Base-by-base conservation (phyloP, 352 stramenopile genomes). In the Pelagophyceae sp. region DNA sequence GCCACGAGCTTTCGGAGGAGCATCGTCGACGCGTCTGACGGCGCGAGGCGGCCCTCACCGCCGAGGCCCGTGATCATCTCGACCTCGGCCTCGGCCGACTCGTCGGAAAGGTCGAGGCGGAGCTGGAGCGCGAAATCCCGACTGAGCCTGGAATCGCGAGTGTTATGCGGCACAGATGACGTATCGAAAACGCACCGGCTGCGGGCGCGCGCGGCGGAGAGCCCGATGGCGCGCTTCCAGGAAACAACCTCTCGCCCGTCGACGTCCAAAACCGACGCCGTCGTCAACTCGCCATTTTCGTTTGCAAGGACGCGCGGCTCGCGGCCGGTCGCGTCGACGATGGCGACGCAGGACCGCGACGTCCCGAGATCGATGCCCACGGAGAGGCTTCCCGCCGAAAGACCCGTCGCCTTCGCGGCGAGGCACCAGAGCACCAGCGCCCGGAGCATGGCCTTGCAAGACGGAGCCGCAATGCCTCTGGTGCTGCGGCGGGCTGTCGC, bases 341-440 rank as follows among this genome's bases (percentile, higher is more conserved):
- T 11, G 45, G 67, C 67, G 67, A 50, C 33, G 67, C 67, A 74
- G 67, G 17, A 38, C 2, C 1, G 29, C 35, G 35, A 58, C 15
- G 67, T 74, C 1, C 67, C 67, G 27, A 74, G 38, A 27, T 74
- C 67, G 67, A 74, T 58, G 67, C 67, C 67, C 20, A 74, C 38
- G 67, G 33, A 54, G 1, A 71, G 61, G 2, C n/a, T 23, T 11
- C 45, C 23, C 45, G 45, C 45, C n/a, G n/a, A n/a, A n/a, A n/a
- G n/a, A n/a, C n/a, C n/a, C n/a, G n/a, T n/a, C n/a, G n/a, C n/a
- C n/a, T n/a, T n/a, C n/a, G n/a, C n/a, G n/a, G n/a, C n/a, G n/a
- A n/a, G n/a, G n/a, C n/a, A n/a, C n/a, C n/a, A n/a, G n/a, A n/a
- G n/a, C n/a, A n/a, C n/a, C n/a, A n/a, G n/a, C n/a, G n/a, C n/a